Percentiles rank a stretch among this genome's conserved stretches.
Conservation (phyloP, 2,329 filamentous ascomycete species). For the Juglanconis sp. region DNA sequence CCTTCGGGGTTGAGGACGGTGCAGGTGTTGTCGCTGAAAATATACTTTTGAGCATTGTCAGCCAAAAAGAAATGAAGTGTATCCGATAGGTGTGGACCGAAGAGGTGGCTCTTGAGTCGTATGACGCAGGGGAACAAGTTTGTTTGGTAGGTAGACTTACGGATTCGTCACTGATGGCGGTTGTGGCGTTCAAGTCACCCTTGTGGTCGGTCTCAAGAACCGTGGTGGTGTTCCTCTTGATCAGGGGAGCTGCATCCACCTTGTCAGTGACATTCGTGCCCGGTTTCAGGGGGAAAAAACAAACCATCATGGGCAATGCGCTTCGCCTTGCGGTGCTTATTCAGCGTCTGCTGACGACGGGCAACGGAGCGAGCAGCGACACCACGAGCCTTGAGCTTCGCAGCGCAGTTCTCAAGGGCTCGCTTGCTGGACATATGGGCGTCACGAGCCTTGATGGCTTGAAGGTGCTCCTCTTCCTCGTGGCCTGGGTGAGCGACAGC, state of each 20-base stretch:
- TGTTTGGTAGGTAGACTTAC: not conserved
- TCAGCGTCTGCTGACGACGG: conserved; percentile 5
- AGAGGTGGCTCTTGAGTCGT: too few relatives aligned
- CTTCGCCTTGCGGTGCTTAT: conserved; percentile 3
- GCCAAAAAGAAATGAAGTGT: not conserved
- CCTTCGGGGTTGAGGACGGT: conserved; percentile 29
- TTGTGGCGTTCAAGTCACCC: not conserved
- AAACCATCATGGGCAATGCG: not conserved
- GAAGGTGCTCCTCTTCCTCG: conserved; percentile 2
- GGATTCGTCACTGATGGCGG: not conserved
- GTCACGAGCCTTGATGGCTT: not conserved
- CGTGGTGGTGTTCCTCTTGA: conserved; percentile 6
- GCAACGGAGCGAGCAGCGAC: conserved; percentile 6
- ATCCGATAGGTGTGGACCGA: not conserved
- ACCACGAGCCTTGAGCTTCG: conserved; percentile 13
- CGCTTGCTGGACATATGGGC: not conserved
- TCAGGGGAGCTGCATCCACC: not conserved
- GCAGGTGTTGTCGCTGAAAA: conserved; percentile 6
- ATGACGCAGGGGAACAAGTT: not conserved
- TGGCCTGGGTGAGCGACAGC: conserved; percentile 9
- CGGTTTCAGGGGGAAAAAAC: not conserved
- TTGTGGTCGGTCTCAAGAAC: conserved; percentile 6
- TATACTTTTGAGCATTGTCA: not conserved
- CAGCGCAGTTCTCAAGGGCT: conserved; percentile 9
- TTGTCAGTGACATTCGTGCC: not conserved